These are phyloP conservation scores for Diaporthe australafricana DNA, from an alignment of 2,329 filamentous ascomycete genomes.

Conservation along the genomic window DNA sequence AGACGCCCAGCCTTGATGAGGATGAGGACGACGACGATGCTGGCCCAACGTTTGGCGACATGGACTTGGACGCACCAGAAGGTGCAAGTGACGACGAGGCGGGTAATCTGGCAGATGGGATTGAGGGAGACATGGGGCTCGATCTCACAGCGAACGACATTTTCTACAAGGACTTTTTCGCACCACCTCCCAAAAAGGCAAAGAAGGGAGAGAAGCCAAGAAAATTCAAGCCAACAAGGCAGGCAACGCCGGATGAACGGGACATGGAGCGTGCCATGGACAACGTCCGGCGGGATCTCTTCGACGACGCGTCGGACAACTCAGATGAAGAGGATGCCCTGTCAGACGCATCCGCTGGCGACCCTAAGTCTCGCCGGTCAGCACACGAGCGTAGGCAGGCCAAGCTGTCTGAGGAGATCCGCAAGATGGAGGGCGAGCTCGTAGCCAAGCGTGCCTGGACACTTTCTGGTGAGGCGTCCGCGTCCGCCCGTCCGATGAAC, in stretches of 20 bases:
- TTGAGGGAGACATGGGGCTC: constrained; percentile 61
- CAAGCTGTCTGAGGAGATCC: constrained; percentile 89
- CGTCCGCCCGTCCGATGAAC: constrained; percentile 85
- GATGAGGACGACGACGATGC: constrained; percentile 70
- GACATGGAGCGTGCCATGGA: constrained; percentile 87
- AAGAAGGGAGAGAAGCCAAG: constrained; percentile 61
- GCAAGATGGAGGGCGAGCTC: constrained; percentile 87
- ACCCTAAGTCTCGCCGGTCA: constrained; percentile 80
- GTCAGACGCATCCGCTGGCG: constrained; percentile 74
- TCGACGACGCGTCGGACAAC: constrained; percentile 79
- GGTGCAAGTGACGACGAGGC: constrained; percentile 75
- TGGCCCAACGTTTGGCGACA: constrained; percentile 86
- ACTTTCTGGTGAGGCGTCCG: constrained; percentile 86
- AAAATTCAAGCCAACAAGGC: constrained; percentile 50
- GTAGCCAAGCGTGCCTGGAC: constrained; percentile 94
- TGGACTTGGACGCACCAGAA: constrained; percentile 78
- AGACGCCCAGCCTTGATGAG: constrained; percentile 45
- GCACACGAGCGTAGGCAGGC: constrained; percentile 89
- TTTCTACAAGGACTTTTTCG: constrained; percentile 94
- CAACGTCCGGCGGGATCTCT: constrained; percentile 88
- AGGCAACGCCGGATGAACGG: constrained; percentile 64
- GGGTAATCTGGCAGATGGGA: constrained; percentile 59
- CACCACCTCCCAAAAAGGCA: constrained; percentile 80
- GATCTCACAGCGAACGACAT: constrained; percentile 84
- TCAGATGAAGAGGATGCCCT: constrained; percentile 74